phyloP scores from a whole-genome alignment of 2,329 filamentous ascomycete species.

The Chalaropsis thielavioides region DNA sequence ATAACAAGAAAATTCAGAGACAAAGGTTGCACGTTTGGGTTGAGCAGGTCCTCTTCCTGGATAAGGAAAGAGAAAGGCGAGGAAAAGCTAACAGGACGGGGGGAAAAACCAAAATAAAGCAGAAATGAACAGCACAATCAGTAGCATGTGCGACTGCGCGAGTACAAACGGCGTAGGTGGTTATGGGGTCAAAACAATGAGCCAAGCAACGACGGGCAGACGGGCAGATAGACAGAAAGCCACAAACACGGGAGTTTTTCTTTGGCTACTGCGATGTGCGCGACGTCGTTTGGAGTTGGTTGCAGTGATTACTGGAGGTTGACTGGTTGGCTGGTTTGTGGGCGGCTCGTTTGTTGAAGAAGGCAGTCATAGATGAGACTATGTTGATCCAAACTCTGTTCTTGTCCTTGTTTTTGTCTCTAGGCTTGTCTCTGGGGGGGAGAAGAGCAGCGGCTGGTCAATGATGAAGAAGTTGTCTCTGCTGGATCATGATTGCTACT shows the following conservation, averaged over 20 bases:
- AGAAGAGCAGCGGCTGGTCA: background rate
- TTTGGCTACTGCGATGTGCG: background rate
- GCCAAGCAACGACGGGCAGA: background rate
- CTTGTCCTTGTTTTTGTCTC: background rate
- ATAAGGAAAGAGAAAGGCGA: background rate
- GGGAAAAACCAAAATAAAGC: slow-evolving; percentile 2
- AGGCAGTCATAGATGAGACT: background rate
- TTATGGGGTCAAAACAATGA: background rate
- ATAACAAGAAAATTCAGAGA: background rate
- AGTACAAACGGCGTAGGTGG: background rate
- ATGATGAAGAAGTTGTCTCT: slow-evolving; percentile 7
- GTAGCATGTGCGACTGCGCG: background rate
- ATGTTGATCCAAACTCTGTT: slow-evolving; percentile 5
- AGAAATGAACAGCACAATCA: background rate
- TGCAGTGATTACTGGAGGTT: background rate
- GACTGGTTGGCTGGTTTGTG: background rate
- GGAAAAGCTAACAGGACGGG: background rate
- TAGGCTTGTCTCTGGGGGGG: background rate
- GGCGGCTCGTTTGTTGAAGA: background rate
- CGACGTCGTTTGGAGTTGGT: background rate
- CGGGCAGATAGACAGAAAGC: background rate
- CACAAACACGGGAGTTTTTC: background rate
- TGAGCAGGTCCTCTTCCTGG: background rate
- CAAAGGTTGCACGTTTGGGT: background rate
- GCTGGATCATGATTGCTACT: slow-evolving; percentile 4